These are phyloP conservation scores for Endogone sp. DNA, from an alignment of 192 early-diverging fungal genomes.

Conservation along the genomic window DNA sequence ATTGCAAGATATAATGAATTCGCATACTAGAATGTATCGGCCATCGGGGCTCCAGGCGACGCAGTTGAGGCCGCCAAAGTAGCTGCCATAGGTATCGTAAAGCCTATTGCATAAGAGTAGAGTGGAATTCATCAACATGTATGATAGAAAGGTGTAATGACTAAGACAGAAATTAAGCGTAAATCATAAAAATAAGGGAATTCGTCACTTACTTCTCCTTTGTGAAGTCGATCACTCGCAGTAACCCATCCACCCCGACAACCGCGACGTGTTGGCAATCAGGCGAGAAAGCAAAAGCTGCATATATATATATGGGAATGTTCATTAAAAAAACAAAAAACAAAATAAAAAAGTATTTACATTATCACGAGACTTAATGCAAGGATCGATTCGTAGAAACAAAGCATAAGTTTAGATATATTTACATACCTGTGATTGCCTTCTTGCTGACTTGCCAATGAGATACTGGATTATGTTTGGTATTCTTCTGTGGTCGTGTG, in stretches of 20 bases:
- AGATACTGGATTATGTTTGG: constrained; percentile 77
- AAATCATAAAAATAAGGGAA: neutral
- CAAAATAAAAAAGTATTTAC: no score
- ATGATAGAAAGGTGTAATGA: neutral
- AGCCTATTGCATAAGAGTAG: constrained; percentile 32
- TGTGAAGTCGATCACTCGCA: constrained; percentile 75
- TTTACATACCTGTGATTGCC: constrained; percentile 61
- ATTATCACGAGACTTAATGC: no score
- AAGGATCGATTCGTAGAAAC: no score
- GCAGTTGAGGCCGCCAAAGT: constrained; percentile 87
- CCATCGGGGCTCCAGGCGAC: constrained; percentile 91
- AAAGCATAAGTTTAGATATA: constrained; percentile 2
- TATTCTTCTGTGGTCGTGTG: constrained; percentile 49
- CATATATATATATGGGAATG: constrained; percentile 59
- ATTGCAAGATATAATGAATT: neutral
- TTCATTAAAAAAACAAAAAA: no score
- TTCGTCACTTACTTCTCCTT: constrained; percentile 44
- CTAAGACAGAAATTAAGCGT: neutral
- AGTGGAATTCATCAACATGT: no score
- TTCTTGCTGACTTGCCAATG: constrained; percentile 75
- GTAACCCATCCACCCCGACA: constrained; percentile 69
- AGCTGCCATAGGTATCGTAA: constrained; percentile 71
- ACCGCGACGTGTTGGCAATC: constrained; percentile 79
- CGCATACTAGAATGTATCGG: constrained; percentile 61
- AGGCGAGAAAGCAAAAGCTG: constrained; percentile 81